A percentile compares a stretch with the other conserved stretches of the same genome.
These are phyloP conservation scores for Podospora comata DNA, from an alignment of 495 filamentous ascomycete genomes.

Conservation along the genomic window DNA sequence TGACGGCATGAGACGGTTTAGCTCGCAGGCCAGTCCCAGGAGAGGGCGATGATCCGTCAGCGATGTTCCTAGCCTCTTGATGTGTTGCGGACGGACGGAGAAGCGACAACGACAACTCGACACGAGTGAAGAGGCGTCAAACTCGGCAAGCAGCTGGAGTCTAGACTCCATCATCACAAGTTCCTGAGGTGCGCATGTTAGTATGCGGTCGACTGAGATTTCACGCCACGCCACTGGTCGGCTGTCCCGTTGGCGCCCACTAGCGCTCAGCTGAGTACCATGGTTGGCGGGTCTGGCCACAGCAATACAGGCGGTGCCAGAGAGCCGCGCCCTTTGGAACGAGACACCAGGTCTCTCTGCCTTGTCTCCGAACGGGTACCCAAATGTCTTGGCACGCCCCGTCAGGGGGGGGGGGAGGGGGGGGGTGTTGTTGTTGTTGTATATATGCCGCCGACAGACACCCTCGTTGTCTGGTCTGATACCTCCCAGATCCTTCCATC, in stretches of 20 bases:
- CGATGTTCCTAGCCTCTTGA: not conserved
- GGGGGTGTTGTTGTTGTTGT: not conserved
- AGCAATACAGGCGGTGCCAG: not conserved
- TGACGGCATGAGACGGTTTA: slow-evolving; percentile 3
- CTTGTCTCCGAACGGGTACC: not conserved
- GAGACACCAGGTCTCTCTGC: slow-evolving; percentile 10
- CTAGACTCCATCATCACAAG: not conserved
- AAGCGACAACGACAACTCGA: not conserved
- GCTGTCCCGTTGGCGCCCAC: slow-evolving; percentile 6
- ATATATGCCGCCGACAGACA: not conserved
- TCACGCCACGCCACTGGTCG: not conserved
- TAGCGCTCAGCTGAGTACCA: slow-evolving; percentile 6
- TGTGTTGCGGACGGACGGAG: not conserved
- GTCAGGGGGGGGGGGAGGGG: not conserved
- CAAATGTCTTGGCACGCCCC: slow-evolving; percentile 1
- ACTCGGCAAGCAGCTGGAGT: not conserved
- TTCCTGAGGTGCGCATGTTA: not conserved
- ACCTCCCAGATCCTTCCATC: not conserved
- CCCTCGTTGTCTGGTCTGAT: not conserved
- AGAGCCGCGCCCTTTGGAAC: not conserved
- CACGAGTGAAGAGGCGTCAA: slow-evolving; percentile 4
- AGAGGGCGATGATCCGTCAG: slow-evolving; percentile 1
- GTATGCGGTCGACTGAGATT: not conserved
- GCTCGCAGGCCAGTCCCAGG: not conserved
- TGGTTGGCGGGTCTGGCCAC: not conserved